These are phyloP conservation scores for Parasitella parasitica DNA, from an alignment of 371 early-diverging fungal species.

Conservation along the genomic window DNA sequence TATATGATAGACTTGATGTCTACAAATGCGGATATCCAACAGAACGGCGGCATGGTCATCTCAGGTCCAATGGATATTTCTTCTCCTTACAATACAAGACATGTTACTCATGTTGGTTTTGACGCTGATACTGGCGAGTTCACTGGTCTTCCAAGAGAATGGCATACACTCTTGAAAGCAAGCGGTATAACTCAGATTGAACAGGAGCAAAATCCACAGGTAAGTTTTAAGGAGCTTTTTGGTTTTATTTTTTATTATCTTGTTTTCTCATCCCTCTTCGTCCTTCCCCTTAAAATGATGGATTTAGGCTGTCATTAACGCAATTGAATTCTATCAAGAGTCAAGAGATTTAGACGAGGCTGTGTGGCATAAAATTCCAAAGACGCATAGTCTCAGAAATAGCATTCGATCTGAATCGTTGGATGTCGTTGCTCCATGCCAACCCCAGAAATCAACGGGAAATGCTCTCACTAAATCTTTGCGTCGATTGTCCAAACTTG, in stretches of 20 bases:
- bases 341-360: slow-evolving; percentile 22
- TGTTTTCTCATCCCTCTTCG: background rate
- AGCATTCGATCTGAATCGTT: background rate
- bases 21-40: background rate
- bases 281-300: slow-evolving; percentile 1
- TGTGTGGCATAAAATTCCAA: slow-evolving; percentile 34
- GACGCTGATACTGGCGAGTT: slow-evolving; percentile 31
- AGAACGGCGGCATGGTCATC: background rate
- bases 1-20: slow-evolving; percentile 19
- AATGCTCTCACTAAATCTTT: slow-evolving; percentile 22
- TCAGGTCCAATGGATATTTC: slow-evolving; percentile 24
- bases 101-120: slow-evolving; percentile 32
- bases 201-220: slow-evolving; percentile 31
- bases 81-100: slow-evolving; percentile 29
- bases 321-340: slow-evolving; percentile 30
- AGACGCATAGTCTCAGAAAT: background rate
- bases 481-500: slow-evolving; percentile 14
- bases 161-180: slow-evolving; percentile 25
- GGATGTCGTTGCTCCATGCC: background rate
- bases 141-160: slow-evolving; percentile 32
- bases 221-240: slow-evolving; percentile 2
- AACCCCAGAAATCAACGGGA: slow-evolving; percentile 2
- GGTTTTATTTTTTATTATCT: background rate
- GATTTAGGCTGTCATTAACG: slow-evolving; percentile 32
- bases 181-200: slow-evolving; percentile 29